Evolutionary conservation across 441 rosid species (phyloP).

Genomic region (Breynia disticha): DNA sequence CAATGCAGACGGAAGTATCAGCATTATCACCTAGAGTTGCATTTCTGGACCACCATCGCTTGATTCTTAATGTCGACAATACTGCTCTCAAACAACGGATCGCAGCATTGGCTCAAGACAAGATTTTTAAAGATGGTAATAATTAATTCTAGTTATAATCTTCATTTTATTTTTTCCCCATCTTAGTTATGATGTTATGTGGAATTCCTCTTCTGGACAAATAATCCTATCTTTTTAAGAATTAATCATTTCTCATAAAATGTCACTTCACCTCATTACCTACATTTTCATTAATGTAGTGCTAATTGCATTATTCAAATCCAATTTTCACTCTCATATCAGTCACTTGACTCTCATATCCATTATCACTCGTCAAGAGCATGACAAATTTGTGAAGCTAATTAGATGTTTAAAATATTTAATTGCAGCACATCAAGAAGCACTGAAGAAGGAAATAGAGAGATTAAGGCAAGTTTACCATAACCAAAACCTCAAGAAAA

Average conservation of each 20-base stretch:
- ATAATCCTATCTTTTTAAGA: too few relatives aligned
- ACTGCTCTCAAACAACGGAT: conserved; percentile 57
- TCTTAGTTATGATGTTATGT: too few relatives aligned
- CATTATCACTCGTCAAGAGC: too few relatives aligned
- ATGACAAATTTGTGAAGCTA: background rate
- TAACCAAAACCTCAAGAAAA: conserved; percentile 36
- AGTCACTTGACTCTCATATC: too few relatives aligned
- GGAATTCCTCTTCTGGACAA: too few relatives aligned
- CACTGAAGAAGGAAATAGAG: conserved; percentile 58
- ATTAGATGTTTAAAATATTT: background rate
- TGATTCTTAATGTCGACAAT: conserved; percentile 47
- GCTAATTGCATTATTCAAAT: too few relatives aligned
- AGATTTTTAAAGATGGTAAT: conserved; percentile 55
- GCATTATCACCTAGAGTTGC: conserved; percentile 60
- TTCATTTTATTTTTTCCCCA: background rate
- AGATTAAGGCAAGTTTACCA: conserved; percentile 44
- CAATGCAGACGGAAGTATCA: conserved; percentile 45
- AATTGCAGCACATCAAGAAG: conserved; percentile 50
- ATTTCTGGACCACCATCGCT: conserved; percentile 45
- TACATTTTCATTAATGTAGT: too few relatives aligned
- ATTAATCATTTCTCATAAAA: too few relatives aligned
- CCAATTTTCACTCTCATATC: too few relatives aligned
- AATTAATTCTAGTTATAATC: background rate
- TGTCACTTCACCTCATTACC: too few relatives aligned
- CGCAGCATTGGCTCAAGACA: conserved; percentile 67